Base-by-base conservation (phyloP, 2,329 filamentous ascomycete species). In the Aspergillus clavatus region DNA sequence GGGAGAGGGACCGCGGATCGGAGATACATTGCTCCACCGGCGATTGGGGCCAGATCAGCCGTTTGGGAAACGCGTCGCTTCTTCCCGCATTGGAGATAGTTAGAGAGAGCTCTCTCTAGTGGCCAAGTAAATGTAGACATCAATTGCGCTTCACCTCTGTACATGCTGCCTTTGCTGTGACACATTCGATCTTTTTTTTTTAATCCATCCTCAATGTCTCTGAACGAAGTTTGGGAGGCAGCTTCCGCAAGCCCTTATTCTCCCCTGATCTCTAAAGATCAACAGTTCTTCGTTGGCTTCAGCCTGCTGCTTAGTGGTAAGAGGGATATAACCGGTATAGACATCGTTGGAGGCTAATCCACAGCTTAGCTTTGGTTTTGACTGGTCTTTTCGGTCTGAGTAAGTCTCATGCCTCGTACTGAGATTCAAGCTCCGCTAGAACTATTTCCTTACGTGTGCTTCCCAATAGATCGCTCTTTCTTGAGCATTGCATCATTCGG, bases 221-320 rank as follows among this genome's bases (percentile, higher is more conserved):
- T 95, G 71, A 83, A 85, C 72, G 83, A 93, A 70, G 80, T 95
- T 75, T 97, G 91, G 91, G 86, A 94, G 79, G 87, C 88, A 78
- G 87, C 90, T 74, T 81, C 87, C 71, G 81, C 82, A 78, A 87
- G 82, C 75, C 88, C 89, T 52, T 97, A 93, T 74, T 72, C 83
- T 59, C 89, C 91, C 51, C 67, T 82, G 46, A 73, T 97, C 60
- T 79, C 80, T 67, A 97, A 97, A 75, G 80, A 83, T 63, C 83
- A 75, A 66, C 93, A 97, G 59, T 93, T 96, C 74, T 72, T 80
- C 56, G 75, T 95, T 55, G 90, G 83, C 62, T 91, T 90, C 71
- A 66, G 76, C 44, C 78, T 96, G 49, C 77, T 96, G 48, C 64
- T 88, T 23, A 63, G 84, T 49, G 87, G 87, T 69, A 52, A 46